A percentile compares a stretch with the other conserved stretches of the same genome.
Evolutionary conservation across 306 rosid genomes (phyloP).

Genomic region (Medicago lupulina): DNA sequence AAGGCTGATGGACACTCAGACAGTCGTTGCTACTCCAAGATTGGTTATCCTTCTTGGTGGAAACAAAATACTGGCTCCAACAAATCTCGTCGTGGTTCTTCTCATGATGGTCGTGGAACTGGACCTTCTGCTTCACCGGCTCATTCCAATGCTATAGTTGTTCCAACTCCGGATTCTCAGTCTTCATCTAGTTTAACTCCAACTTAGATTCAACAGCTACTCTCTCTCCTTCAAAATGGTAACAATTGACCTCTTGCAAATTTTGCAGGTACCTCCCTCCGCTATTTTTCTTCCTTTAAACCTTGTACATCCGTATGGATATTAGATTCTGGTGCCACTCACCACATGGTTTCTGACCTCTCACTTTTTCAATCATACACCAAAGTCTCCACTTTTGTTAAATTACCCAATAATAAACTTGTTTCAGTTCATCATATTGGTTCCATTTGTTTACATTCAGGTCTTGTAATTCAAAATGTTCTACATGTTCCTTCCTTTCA

Average conservation of each 20-base stretch:
- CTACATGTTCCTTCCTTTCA: not conserved
- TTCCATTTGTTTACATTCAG: not conserved
- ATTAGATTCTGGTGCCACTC: not conserved
- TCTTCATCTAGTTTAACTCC: not conserved
- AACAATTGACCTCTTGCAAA: not conserved
- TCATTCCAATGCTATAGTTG: not conserved
- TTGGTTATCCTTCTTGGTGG: conserved; percentile 9
- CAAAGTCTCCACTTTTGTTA: not conserved
- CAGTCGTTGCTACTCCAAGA: not conserved
- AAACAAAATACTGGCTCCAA: not conserved
- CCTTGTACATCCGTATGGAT: not conserved
- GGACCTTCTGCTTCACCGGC: not conserved
- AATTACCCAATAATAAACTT: not conserved
- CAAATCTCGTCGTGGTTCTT: not conserved
- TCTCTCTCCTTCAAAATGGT: not conserved
- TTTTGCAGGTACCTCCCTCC: not conserved
- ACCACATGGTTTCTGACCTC: not conserved
- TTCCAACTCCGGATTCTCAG: not conserved
- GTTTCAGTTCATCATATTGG: not conserved
- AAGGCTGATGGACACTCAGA: not conserved
- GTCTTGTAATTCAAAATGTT: not conserved
- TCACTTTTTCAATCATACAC: not conserved
- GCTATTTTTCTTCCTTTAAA: not conserved
- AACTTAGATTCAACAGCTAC: not conserved
- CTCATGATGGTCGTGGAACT: not conserved